phyloP scores from a whole-genome alignment of 225 moss, liverwort and hornwort genomes.

The Marchantia paleacea region DNA sequence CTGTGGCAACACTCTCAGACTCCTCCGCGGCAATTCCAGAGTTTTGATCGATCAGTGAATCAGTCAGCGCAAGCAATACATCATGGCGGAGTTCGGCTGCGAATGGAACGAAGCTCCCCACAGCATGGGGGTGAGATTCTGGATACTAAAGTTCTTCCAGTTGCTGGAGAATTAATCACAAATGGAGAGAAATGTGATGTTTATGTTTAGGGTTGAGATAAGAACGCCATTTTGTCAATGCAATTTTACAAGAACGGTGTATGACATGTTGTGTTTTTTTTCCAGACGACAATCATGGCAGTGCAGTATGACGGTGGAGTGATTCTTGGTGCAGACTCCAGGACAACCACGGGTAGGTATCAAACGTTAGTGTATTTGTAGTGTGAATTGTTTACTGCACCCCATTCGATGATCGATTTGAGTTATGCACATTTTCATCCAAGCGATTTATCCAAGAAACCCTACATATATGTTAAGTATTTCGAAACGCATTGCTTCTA shows the following conservation, averaged over 20 bases:
- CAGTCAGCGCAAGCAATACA: not conserved
- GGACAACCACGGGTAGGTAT: constrained; percentile 79
- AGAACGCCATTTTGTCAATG: too few species aligned
- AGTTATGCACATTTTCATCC: too few species aligned
- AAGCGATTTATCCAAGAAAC: too few species aligned
- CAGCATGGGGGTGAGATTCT: constrained; percentile 63
- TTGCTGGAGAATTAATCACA: too few species aligned
- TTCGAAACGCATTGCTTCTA: too few species aligned
- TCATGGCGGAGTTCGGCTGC: constrained; percentile 24
- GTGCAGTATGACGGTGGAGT: constrained; percentile 89
- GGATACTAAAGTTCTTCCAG: not conserved
- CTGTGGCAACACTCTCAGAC: too few species aligned
- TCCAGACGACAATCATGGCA: constrained; percentile 97
- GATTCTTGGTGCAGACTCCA: constrained; percentile 92
- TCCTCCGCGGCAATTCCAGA: too few species aligned
- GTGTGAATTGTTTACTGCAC: not conserved
- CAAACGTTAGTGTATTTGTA: not conserved
- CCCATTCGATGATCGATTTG: not conserved
- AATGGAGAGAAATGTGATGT: too few species aligned
- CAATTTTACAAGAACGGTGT: too few species aligned
- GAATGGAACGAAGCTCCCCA: constrained; percentile 67
- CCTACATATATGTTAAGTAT: too few species aligned
- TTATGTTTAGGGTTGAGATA: not conserved
- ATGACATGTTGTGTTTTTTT: not conserved
- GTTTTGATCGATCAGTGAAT: too few species aligned